Percentiles rank a stretch among this genome's conserved stretches.
phyloP scores from a whole-genome alignment of 768 basidiomycete species.

The Phlebiopsis gigantea region DNA sequence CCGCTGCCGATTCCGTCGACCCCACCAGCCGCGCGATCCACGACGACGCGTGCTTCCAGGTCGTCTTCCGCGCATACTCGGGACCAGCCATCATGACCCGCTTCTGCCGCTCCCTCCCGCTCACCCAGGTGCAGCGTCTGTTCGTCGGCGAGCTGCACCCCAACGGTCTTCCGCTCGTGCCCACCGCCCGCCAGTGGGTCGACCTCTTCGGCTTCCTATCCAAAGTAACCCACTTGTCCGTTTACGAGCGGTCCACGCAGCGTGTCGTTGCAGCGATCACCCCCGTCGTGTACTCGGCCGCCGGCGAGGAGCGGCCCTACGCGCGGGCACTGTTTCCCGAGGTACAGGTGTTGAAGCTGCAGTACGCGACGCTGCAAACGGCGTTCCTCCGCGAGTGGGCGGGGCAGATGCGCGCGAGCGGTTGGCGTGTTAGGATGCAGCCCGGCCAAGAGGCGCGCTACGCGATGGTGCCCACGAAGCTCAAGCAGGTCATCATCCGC shows the following conservation, averaged over 20 bases:
- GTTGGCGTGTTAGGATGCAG: too few species aligned
- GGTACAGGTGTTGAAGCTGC: too few species aligned
- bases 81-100: neutral
- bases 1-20: neutral
- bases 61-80: neutral
- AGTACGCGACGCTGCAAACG: too few species aligned
- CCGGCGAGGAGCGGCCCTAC: too few species aligned
- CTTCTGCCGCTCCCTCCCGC: neutral
- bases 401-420: too few species aligned
- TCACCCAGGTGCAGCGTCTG: neutral
- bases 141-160: neutral
- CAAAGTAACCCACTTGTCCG: neutral
- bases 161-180: neutral
- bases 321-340: too few species aligned
- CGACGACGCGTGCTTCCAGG: neutral
- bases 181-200: neutral
- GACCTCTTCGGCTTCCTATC: too few species aligned
- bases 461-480: neutral
- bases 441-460: too few species aligned
- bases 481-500: neutral
- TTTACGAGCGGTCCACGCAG: too few species aligned
- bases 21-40: neutral
- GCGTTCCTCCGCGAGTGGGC: too few species aligned
- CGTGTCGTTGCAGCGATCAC: too few species aligned
- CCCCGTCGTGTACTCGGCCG: too few species aligned